Evolutionary conservation across 768 basidiomycete species (phyloP).

Genomic region (Boletus vermiculosoides): DNA sequence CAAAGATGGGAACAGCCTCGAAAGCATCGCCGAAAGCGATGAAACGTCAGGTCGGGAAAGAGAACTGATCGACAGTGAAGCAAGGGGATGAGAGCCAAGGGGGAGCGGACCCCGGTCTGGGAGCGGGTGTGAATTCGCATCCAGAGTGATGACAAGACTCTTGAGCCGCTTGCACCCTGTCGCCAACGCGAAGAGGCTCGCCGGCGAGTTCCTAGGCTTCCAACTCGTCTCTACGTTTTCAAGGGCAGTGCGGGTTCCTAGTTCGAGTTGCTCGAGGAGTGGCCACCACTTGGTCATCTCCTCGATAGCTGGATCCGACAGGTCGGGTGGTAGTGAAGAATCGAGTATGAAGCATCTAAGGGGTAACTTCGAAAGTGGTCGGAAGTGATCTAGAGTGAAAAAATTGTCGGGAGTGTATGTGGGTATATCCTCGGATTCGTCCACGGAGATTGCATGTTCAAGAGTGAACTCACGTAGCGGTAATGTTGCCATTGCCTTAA

Average conservation of each 20-base stretch:
- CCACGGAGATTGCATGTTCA: constrained; percentile 33
- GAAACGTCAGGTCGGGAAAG: constrained; percentile 29
- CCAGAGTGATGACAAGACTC: constrained; percentile 21
- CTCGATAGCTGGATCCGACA: constrained; percentile 40
- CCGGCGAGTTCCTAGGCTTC: constrained; percentile 19
- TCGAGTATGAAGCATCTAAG: constrained; percentile 41
- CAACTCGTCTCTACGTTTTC: constrained; percentile 23
- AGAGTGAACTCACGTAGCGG: constrained; percentile 40
- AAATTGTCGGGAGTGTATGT: constrained; percentile 9
- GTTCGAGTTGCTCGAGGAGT: constrained; percentile 39
- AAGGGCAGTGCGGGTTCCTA: constrained; percentile 34
- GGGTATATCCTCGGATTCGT: constrained; percentile 36
- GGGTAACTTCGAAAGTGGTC: constrained; percentile 34
- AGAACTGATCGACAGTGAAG: constrained; percentile 36
- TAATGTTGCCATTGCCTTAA: constrained; percentile 32
- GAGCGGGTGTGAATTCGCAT: neutral
- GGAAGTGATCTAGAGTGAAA: constrained; percentile 34
- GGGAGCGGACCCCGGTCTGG: neutral
- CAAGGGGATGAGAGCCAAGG: constrained; percentile 22
- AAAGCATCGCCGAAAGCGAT: constrained; percentile 31
- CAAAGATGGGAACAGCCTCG: constrained; percentile 41
- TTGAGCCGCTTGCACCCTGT: constrained; percentile 17
- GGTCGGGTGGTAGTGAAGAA: constrained; percentile 37
- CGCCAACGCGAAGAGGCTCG: constrained; percentile 17
- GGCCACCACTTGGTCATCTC: constrained; percentile 47